phyloP scores from a whole-genome alignment of 2,329 filamentous ascomycete genomes.

The Eurotiales sp. region DNA sequence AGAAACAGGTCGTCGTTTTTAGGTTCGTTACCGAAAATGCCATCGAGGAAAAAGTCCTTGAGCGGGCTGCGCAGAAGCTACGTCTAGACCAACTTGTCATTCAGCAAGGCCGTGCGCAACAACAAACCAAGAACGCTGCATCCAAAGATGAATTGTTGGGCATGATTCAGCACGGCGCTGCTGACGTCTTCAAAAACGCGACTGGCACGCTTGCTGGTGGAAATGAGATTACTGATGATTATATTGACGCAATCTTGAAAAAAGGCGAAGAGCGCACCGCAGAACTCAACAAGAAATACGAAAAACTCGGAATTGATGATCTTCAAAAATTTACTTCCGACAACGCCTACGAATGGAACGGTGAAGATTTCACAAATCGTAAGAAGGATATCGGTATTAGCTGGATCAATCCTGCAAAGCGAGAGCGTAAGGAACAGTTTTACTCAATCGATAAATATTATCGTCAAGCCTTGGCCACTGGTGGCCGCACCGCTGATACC shows the following conservation, averaged over 20 bases:
- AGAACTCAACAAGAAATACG: conserved; percentile 87
- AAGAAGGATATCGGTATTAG: conserved; percentile 89
- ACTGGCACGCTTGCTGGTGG: conserved; percentile 60
- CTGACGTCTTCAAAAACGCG: conserved; percentile 80
- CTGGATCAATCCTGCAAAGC: conserved; percentile 98
- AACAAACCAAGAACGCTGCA: conserved; percentile 81
- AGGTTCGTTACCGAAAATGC: conserved; percentile 96
- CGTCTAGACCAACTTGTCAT: conserved; percentile 96
- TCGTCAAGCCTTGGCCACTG: conserved; percentile 80
- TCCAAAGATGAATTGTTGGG: conserved; percentile 94
- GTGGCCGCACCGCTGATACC: conserved; percentile 71
- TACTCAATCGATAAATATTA: conserved; percentile 99
- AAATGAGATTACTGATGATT: conserved; percentile 71
- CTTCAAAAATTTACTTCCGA: conserved; percentile 97
- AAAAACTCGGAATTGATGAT: conserved; percentile 94
- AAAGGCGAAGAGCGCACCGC: conserved; percentile 87
- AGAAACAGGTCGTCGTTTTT: conserved; percentile 95
- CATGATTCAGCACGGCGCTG: conserved; percentile 99
- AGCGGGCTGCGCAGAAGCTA: conserved; percentile 93
- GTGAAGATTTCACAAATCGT: conserved; percentile 85
- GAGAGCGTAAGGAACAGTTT: conserved; percentile 94
- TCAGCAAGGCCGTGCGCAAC: conserved; percentile 91
- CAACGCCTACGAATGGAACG: conserved; percentile 98
- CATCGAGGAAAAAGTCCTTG: conserved; percentile 96
- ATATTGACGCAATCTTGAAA: conserved; percentile 83